Evolutionary conservation across 108 stramenopile species (phyloP), one percentile per base, ranked within the genome.

Genomic region (Aureococcus anophagefferens): DNA sequence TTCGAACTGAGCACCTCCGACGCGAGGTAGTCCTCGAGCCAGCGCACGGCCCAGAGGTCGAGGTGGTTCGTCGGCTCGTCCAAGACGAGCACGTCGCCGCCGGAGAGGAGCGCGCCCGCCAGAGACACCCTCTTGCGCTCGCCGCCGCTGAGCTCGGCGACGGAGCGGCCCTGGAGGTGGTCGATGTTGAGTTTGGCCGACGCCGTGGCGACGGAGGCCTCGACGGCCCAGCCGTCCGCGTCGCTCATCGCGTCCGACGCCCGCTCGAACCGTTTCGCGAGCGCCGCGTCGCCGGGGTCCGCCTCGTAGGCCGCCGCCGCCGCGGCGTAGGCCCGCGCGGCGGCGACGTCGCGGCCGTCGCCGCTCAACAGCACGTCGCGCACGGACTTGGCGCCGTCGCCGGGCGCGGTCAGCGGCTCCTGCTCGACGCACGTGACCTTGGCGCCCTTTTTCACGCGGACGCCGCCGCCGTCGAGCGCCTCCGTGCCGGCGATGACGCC

Each of bases 51-150:
- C 62, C 77, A 75, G 21, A 96, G 76, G 74, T 97, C 96, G 32
- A 91, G 71, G 72, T 87, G 81, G 36, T 81, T 86, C 17, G 90
- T 89, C 4, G 93, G 93, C 68, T 94, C 90, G 67, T 91, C 90
- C 21, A 90, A 70, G 16, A 90, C 73, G 0, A 90, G 45, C 0
- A 91, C 67, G 63, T 80, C 80, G 11, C 72, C 74, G 13, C 37
- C 63, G 66, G 72, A 82, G 65, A 88, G 71, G 0, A 85, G 40
- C 4, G 86, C 83, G 35, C 81, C 79, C 5, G 87, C 80, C 45
- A 91, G 75, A 21, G 81, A 66, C 0, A 89, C 72, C 73, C 86
- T 79, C 79, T 91, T 91, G 30, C 81, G 80, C 65, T 81, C 67
- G 29, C 86, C 89, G 17, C 84, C 83, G 36, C 81, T 81, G 4